These are phyloP conservation scores for Ploettnerulaceae sp. DNA, from an alignment of 2,329 filamentous ascomycete genomes.

Conservation along the genomic window DNA sequence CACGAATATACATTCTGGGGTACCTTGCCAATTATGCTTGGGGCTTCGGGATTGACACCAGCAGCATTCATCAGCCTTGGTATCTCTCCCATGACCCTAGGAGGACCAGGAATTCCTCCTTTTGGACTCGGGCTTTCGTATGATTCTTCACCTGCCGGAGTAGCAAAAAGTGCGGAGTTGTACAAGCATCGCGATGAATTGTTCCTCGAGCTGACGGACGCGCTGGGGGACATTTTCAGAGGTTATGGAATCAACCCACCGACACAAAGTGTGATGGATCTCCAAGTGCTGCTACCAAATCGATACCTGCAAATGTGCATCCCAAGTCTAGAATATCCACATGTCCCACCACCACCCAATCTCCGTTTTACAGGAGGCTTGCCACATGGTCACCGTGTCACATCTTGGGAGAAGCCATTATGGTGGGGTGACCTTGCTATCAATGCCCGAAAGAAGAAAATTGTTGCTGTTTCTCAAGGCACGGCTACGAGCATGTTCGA, in stretches of 20 bases:
- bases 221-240: conserved; percentile 21
- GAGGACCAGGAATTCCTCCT: conserved; percentile 38
- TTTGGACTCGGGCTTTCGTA: conserved; percentile 38
- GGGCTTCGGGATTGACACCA: conserved; percentile 38
- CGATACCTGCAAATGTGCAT: conserved; percentile 34
- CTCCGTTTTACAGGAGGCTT: conserved; percentile 43
- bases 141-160: conserved; percentile 36
- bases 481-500: conserved; percentile 31
- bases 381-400: conserved; percentile 32
- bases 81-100: conserved; percentile 35
- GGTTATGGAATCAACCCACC: conserved; percentile 31
- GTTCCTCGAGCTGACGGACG: neutral
- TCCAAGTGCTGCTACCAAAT: conserved; percentile 21
- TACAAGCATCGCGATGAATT: conserved; percentile 9
- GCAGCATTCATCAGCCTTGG: conserved; percentile 39
- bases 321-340: conserved; percentile 36
- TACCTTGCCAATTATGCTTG: conserved; percentile 36
- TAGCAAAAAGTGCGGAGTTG: conserved; percentile 33
- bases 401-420: conserved; percentile 33
- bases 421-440: conserved; percentile 43
- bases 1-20: conserved; percentile 39
- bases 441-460: conserved; percentile 37
- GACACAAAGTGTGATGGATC: conserved; percentile 25
- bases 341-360: conserved; percentile 35
- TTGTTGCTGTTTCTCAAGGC: conserved; percentile 37